Conservation (phyloP, 768 basidiomycete genomes). For the Obba rivulosa region DNA sequence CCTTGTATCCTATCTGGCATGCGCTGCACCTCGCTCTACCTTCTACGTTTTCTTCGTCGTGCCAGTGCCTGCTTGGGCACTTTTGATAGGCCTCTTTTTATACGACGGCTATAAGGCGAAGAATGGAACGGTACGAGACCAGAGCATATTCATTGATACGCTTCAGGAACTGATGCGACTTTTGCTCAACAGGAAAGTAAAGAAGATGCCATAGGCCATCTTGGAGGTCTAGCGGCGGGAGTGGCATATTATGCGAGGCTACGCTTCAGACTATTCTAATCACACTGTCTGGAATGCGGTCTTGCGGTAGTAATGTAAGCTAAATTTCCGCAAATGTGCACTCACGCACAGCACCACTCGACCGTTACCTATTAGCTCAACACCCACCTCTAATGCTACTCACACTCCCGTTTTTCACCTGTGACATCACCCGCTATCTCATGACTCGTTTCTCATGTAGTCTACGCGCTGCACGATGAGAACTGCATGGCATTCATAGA, state of each 20-base stretch:
- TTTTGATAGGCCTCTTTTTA: conserved; percentile 59
- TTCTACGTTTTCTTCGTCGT: conserved; percentile 73
- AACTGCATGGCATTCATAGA: not conserved
- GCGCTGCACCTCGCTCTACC: conserved; percentile 55
- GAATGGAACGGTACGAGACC: conserved; percentile 26
- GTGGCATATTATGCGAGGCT: conserved; percentile 41
- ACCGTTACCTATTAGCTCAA: too few relatives aligned
- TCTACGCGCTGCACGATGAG: not conserved
- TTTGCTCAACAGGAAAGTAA: conserved; percentile 38
- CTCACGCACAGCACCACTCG: too few relatives aligned
- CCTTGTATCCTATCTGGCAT: conserved; percentile 66
- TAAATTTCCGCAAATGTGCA: too few relatives aligned
- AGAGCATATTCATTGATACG: not conserved
- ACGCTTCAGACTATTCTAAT: conserved; percentile 18
- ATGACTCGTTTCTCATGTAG: not conserved
- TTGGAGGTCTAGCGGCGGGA: conserved; percentile 62
- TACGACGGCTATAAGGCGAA: conserved; percentile 46
- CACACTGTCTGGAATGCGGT: not conserved
- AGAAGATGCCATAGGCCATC: conserved; percentile 61
- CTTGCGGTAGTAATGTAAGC: too few relatives aligned
- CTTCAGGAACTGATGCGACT: conserved; percentile 1
- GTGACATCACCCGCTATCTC: too few relatives aligned
- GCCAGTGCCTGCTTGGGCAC: conserved; percentile 75
- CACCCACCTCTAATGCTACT: too few relatives aligned
- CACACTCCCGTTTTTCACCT: too few relatives aligned